Conservation (phyloP, 2,329 filamentous ascomycete genomes). For the Sporothrix curviconia region DNA sequence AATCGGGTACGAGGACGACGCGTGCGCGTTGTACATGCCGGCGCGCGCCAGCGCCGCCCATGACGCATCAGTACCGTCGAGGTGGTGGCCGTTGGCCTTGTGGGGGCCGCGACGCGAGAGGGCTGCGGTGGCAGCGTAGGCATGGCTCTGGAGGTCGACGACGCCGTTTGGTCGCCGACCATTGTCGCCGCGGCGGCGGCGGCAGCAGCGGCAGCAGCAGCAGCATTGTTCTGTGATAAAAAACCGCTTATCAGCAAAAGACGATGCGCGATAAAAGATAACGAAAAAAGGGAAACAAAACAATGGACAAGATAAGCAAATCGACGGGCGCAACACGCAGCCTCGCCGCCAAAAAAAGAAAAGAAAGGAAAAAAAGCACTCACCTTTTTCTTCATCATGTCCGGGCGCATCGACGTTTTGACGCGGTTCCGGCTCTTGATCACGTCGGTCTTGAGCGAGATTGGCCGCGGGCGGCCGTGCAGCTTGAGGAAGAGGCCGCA, state of each 20-base stretch:
- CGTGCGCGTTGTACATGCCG: conserved; percentile 64
- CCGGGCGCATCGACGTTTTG: conserved; percentile 68
- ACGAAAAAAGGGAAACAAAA: background rate
- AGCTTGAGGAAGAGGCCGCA: conserved; percentile 97
- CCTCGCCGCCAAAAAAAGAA: no score
- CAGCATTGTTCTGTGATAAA: conserved; percentile 13
- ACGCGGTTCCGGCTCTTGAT: conserved; percentile 99
- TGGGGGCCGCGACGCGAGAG: conserved; percentile 57
- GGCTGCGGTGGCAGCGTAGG: conserved; percentile 45
- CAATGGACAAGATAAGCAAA: no score
- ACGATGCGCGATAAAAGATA: background rate
- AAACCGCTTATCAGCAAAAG: background rate
- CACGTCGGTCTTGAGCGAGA: conserved; percentile 96
- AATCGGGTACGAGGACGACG: conserved; percentile 62
- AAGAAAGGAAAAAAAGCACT: conserved; percentile 26
- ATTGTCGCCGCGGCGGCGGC: conserved; percentile 20
- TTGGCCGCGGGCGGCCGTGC: conserved; percentile 85
- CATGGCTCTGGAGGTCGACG: conserved; percentile 45
- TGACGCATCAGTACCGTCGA: conserved; percentile 67
- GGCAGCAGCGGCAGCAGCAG: conserved; percentile 16
- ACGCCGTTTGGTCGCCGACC: conserved; percentile 51
- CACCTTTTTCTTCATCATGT: conserved; percentile 78
- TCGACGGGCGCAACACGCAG: no score
- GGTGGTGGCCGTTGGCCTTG: conserved; percentile 65
- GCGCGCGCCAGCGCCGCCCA: conserved; percentile 76